Conservation (phyloP, 257 asterid species). For the Echites panduratus region DNA sequence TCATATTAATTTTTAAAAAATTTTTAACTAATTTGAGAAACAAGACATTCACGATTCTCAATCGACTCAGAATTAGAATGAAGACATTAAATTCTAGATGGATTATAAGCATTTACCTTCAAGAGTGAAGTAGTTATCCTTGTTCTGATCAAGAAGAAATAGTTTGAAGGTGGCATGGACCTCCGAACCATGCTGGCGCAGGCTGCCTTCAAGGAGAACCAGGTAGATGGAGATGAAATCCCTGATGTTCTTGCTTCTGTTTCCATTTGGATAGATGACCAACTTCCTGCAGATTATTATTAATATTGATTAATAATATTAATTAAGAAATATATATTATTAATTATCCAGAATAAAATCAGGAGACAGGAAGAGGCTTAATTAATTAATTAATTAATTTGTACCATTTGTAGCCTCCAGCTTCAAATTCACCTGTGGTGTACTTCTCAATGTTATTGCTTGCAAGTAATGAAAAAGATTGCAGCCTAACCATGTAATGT, state of each 20-base stretch:
- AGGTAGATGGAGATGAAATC: slow-evolving; percentile 56
- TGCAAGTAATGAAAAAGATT: slow-evolving; percentile 38
- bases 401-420: slow-evolving; percentile 75
- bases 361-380: no score
- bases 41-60: no score
- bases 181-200: slow-evolving; percentile 45
- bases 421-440: slow-evolving; percentile 38
- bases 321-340: no score
- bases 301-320: no score
- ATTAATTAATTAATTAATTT: not conserved
- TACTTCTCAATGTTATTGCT: slow-evolving; percentile 44
- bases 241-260: slow-evolving; percentile 45
- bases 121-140: slow-evolving; percentile 42
- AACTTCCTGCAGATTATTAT: slow-evolving; percentile 57
- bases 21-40: no score
- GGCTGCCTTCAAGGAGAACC: slow-evolving; percentile 28
- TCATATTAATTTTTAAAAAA: no score
- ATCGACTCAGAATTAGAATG: no score
- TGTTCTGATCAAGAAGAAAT: slow-evolving; percentile 60
- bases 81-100: no score
- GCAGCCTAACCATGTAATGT: slow-evolving; percentile 40
- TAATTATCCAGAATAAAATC: no score
- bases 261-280: slow-evolving; percentile 57
- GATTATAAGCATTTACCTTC: slow-evolving; percentile 30
- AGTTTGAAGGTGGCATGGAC: slow-evolving; percentile 43